A percentile compares a stretch with the other conserved stretches of the same genome.
phyloP scores from a whole-genome alignment of 768 basidiomycete species.

The Boletellus sp. region DNA sequence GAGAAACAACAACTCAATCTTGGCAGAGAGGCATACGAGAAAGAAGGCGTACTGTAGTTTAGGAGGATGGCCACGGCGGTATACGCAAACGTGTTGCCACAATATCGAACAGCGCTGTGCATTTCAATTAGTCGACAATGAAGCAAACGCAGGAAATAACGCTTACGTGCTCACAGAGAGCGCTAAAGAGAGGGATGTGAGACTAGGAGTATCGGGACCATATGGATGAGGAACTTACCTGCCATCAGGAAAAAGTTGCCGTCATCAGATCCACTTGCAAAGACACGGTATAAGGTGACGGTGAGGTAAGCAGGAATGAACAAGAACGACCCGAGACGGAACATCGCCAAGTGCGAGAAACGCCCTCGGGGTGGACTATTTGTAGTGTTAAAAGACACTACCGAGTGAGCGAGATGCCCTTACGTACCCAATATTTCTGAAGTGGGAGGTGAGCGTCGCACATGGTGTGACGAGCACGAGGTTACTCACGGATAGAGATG shows the following conservation, averaged over 20 bases:
- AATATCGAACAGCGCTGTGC: constrained; percentile 77
- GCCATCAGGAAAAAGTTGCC: constrained; percentile 81
- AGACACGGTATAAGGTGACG: constrained; percentile 66
- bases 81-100: constrained; percentile 85
- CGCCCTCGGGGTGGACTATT: constrained; percentile 73
- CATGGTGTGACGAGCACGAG: background rate
- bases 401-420: background rate
- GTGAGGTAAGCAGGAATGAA: constrained; percentile 90
- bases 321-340: constrained; percentile 78
- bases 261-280: constrained; percentile 66
- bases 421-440: constrained; percentile 63
- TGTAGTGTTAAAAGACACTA: constrained; percentile 8
- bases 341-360: constrained; percentile 85
- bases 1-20: background rate
- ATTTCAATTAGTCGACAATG: background rate
- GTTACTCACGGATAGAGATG: constrained; percentile 81
- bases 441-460: background rate
- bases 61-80: constrained; percentile 86
- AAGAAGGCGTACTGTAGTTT: constrained; percentile 64
- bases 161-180: constrained; percentile 80
- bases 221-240: constrained; percentile 41
- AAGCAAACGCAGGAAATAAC: background rate
- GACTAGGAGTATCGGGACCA: background rate
- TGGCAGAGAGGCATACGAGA: background rate
- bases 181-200: constrained; percentile 38